These are phyloP conservation scores for Pseudonectria foliicola DNA, from an alignment of 2,329 filamentous ascomycete species.

Conservation along the genomic window DNA sequence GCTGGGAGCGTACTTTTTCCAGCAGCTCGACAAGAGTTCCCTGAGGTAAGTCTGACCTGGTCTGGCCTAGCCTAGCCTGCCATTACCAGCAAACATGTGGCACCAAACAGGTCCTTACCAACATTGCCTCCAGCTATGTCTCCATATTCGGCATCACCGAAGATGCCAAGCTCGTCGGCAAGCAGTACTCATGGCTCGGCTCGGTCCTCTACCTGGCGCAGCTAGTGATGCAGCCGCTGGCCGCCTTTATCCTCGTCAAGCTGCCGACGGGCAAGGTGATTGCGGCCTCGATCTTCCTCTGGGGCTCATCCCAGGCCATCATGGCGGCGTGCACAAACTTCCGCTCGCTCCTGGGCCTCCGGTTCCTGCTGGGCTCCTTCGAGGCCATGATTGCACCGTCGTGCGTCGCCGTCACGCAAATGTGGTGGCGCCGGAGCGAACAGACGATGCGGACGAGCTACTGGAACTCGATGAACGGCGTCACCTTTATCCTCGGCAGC, in stretches of 20 bases:
- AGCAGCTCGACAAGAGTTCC: constrained; percentile 3
- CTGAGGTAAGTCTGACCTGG: not conserved
- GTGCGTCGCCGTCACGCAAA: constrained; percentile 38
- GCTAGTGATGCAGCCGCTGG: constrained; percentile 44
- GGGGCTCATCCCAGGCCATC: constrained; percentile 37
- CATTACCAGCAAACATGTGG: too few relatives aligned
- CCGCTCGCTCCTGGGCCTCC: constrained; percentile 32
- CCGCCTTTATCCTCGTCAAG: constrained; percentile 42
- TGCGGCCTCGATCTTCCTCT: constrained; percentile 38
- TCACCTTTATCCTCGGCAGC: constrained; percentile 25
- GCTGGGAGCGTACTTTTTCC: constrained; percentile 14
- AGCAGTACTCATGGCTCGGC: constrained; percentile 42
- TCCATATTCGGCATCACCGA: constrained; percentile 13
- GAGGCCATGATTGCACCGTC: constrained; percentile 42
- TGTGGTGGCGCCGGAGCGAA: constrained; percentile 17
- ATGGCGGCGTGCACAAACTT: constrained; percentile 43
- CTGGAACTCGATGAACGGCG: constrained; percentile 27
- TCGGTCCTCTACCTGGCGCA: constrained; percentile 50
- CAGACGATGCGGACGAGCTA: constrained; percentile 25
- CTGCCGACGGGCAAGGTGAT: constrained; percentile 45
- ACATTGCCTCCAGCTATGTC: constrained; percentile 1
- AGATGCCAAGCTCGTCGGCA: constrained; percentile 8
- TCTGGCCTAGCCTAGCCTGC: not conserved
- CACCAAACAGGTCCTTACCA: not conserved
- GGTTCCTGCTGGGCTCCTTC: constrained; percentile 36